These are phyloP conservation scores for Amanita inopinata DNA, from an alignment of 768 basidiomycete genomes.

Conservation along the genomic window DNA sequence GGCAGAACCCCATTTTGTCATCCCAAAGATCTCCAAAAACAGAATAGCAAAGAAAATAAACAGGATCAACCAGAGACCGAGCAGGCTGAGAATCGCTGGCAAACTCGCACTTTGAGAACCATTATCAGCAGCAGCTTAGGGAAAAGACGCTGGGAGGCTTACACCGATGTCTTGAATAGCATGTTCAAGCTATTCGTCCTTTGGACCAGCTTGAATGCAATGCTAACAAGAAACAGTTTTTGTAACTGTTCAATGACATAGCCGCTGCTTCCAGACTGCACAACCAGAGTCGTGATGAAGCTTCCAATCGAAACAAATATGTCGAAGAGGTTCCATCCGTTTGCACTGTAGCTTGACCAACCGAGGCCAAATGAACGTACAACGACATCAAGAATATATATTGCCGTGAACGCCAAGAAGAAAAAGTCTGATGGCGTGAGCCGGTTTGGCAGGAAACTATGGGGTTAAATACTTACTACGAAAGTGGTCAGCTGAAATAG, in stretches of 20 bases:
- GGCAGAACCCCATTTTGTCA: slow-evolving; percentile 76
- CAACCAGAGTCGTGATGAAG: slow-evolving; percentile 71
- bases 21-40: slow-evolving; percentile 81
- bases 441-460: neutral
- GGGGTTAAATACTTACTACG: slow-evolving; percentile 39
- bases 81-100: slow-evolving; percentile 75
- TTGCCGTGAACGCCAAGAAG: slow-evolving; percentile 61
- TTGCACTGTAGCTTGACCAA: slow-evolving; percentile 71
- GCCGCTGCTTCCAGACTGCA: slow-evolving; percentile 42
- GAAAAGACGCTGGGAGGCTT: slow-evolving; percentile 29
- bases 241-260: slow-evolving; percentile 60
- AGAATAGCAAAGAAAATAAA: slow-evolving; percentile 90
- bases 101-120: slow-evolving; percentile 57
- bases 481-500: slow-evolving; percentile 37
- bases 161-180: slow-evolving; percentile 95
- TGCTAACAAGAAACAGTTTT: slow-evolving; percentile 87
- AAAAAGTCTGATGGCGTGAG: slow-evolving; percentile 45
- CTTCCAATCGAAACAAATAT: slow-evolving; percentile 71
- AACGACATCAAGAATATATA: slow-evolving; percentile 69
- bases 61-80: slow-evolving; percentile 80
- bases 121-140: slow-evolving; percentile 8
- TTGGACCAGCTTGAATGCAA: slow-evolving; percentile 92
- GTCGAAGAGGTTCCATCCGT: slow-evolving; percentile 95
- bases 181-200: slow-evolving; percentile 82
- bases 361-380: slow-evolving; percentile 82